Evolutionary conservation across 2,329 filamentous ascomycete genomes (phyloP), one percentile per base, ranked within the genome.

Genomic region (Monosporascus sp.): DNA sequence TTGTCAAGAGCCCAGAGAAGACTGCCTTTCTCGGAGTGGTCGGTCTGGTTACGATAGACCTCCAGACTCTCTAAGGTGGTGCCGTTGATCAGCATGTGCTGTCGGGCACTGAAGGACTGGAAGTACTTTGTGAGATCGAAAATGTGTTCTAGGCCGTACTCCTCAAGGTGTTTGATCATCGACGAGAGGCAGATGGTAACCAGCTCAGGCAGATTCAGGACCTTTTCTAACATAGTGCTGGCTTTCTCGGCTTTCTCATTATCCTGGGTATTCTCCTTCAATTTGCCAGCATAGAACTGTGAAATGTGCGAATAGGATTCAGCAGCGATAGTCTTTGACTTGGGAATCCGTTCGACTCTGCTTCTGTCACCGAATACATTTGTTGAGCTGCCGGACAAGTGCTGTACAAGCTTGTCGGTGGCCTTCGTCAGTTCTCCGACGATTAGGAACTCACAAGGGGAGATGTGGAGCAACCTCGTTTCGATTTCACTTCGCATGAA

Each of bases 401-500:
- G 92, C 57, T 89, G 83, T 6, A 99, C 81, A 25, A 99, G 81
- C 71, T 97, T 97, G 41, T 97, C 90, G 0, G 92, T 96, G 1
- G 90, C 89, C 63, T 88, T 91, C 1, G 92, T 94, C 15, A 97
- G 80, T 15, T 94, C 85, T 15, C 94, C 94, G 1, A 99, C 90
- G 45, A 99, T 88, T 35, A 99, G 78, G 56, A 99, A 90, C 69
- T 99, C 94, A 71, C 92, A 96, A 0, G 94, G 94, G 0, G 93
- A 90, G 59, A 99, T 96, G 68, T 99, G 94, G 31, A 99, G 75
- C 25, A 99, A 75, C n/a, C 94, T 79, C 0, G 94, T 99, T 72
- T 99, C 94, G 37, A 99, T 88, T 68, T 99, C 94, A 63, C 87
- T 91, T 48, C 94, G 81, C 93, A 99, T 96, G 72, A 97, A 97